Conservation (phyloP, 2,329 filamentous ascomycete genomes). For the Colletotrichum salicis region DNA sequence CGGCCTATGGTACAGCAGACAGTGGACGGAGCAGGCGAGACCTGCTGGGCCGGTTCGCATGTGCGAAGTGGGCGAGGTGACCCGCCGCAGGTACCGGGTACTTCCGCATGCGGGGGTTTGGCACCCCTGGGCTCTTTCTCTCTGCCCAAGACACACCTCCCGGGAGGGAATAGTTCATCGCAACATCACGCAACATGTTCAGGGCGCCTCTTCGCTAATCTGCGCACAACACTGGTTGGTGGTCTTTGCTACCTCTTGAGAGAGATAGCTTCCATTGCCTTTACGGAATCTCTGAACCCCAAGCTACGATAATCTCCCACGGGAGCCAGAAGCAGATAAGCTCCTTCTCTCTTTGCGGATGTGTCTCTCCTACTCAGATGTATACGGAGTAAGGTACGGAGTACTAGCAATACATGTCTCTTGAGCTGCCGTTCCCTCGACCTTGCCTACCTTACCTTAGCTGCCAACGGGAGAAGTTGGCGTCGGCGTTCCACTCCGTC, state of each 20-base stretch:
- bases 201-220: conserved; percentile 15
- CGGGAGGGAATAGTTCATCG: conserved; percentile 17
- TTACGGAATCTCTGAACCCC: too few species aligned
- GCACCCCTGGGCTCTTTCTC: conserved; percentile 27
- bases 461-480: neutral
- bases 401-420: neutral
- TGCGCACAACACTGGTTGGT: neutral
- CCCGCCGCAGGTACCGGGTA: conserved; percentile 10
- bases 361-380: too few species aligned
- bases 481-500: neutral
- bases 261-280: too few species aligned
- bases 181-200: conserved; percentile 27
- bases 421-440: conserved; percentile 3
- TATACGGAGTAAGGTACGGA: too few species aligned
- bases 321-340: too few species aligned
- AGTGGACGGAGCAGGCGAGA: neutral
- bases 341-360: too few species aligned
- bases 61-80: neutral
- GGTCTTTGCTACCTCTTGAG: too few species aligned
- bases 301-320: too few species aligned
- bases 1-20: too few species aligned
- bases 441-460: neutral
- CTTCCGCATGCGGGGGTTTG: conserved; percentile 29
- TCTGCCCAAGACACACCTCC: conserved; percentile 34
- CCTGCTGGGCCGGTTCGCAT: neutral